These are phyloP conservation scores for Lachnellula hyalina DNA, from an alignment of 2,329 filamentous ascomycete species.

Conservation along the genomic window DNA sequence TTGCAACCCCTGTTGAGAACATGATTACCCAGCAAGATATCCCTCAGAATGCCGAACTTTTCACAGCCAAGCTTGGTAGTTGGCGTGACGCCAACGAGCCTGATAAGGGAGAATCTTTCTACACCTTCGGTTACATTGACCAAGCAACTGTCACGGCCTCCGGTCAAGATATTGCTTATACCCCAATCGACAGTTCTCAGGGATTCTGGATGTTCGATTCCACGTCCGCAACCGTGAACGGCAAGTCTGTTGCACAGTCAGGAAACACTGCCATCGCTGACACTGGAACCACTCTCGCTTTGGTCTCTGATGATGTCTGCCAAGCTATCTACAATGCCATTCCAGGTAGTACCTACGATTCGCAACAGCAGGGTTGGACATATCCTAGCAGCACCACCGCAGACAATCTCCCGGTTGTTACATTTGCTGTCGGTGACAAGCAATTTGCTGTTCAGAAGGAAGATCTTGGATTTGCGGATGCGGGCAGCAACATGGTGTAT, in stretches of 20 bases:
- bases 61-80: slow-evolving; percentile 53
- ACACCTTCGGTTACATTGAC: slow-evolving; percentile 70
- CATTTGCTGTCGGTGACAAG: slow-evolving; percentile 57
- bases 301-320: slow-evolving; percentile 57
- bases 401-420: slow-evolving; percentile 53
- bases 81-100: slow-evolving; percentile 44
- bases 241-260: slow-evolving; percentile 42
- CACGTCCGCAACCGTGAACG: slow-evolving; percentile 51
- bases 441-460: slow-evolving; percentile 53
- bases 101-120: slow-evolving; percentile 49
- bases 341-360: slow-evolving; percentile 52
- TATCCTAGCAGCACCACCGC: slow-evolving; percentile 50
- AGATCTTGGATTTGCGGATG: slow-evolving; percentile 52
- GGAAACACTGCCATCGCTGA: slow-evolving; percentile 65
- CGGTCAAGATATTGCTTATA: slow-evolving; percentile 52
- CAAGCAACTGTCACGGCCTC: slow-evolving; percentile 51
- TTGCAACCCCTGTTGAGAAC: slow-evolving; percentile 62
- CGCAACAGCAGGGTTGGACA: slow-evolving; percentile 54
- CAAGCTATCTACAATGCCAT: slow-evolving; percentile 60
- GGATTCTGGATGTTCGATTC: slow-evolving; percentile 67
- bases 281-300: slow-evolving; percentile 64
- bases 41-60: slow-evolving; percentile 43
- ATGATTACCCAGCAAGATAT: slow-evolving; percentile 57
- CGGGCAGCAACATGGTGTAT: slow-evolving; percentile 48
- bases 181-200: slow-evolving; percentile 54